phyloP scores from a whole-genome alignment of 2,329 filamentous ascomycete genomes.

The Monilinia fructicola region DNA sequence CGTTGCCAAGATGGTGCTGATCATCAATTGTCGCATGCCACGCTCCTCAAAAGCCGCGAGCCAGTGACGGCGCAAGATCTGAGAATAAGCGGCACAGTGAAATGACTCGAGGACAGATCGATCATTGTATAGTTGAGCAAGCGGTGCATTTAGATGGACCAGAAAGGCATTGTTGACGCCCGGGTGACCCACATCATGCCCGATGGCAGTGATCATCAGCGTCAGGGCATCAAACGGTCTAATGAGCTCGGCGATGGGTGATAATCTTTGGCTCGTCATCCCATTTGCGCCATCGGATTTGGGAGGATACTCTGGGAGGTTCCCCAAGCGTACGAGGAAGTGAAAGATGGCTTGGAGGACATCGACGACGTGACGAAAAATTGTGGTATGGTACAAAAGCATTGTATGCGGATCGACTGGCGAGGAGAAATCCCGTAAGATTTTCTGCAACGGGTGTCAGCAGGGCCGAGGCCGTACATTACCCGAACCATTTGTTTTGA shows the following conservation, averaged over 20 bases:
- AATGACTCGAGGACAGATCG: slow-evolving; percentile 95
- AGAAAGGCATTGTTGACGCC: slow-evolving; percentile 98
- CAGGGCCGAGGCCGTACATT: slow-evolving; percentile 33
- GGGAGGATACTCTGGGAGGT: slow-evolving; percentile 65
- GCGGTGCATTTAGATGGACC: slow-evolving; percentile 83
- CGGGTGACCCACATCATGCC: slow-evolving; percentile 95
- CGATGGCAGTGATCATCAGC: slow-evolving; percentile 90
- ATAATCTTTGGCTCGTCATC: slow-evolving; percentile 44
- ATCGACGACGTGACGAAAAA: slow-evolving; percentile 95
- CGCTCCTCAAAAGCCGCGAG: slow-evolving; percentile 75
- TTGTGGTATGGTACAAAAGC: slow-evolving; percentile 97
- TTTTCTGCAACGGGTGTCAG: slow-evolving; percentile 61
- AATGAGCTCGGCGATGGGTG: slow-evolving; percentile 72
- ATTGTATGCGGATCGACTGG: slow-evolving; percentile 92
- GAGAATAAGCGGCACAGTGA: slow-evolving; percentile 94
- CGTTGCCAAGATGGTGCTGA: slow-evolving; percentile 94
- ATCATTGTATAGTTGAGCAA: slow-evolving; percentile 96
- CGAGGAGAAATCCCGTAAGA: slow-evolving; percentile 80
- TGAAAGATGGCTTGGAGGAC: slow-evolving; percentile 91
- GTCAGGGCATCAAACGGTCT: slow-evolving; percentile 85
- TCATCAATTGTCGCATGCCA: slow-evolving; percentile 85
- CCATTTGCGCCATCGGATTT: slow-evolving; percentile 23
- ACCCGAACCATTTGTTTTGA: slow-evolving; percentile 35
- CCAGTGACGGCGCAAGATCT: slow-evolving; percentile 92
- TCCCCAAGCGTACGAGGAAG: slow-evolving; percentile 80